Evolutionary conservation across 148 eudicot genomes (phyloP), one percentile per base, ranked within the genome.

Genomic region (Mesembryanthemum crystallinum): DNA sequence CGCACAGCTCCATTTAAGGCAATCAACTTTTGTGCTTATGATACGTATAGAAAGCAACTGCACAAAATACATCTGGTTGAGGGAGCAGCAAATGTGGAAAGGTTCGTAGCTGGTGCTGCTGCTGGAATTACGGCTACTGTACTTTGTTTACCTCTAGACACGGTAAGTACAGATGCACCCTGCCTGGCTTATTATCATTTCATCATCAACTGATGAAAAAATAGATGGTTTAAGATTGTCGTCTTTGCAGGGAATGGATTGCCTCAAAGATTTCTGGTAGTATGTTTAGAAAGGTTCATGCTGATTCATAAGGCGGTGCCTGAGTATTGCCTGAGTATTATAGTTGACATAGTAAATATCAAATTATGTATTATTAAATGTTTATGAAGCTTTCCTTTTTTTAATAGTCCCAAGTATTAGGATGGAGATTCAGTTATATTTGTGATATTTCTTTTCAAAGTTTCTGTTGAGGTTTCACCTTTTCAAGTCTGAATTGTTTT

Each of bases 1-100:
- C 86, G 90, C 28, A 87, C 93, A 39, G 90, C 90, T 79, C 93
- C 90, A 59, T 89, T 87, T 69, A 89, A 87, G 82, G 93, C 93
- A 23, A 77, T 89, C 76, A 87, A 89, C 76, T 86, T 89, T 69
- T 86, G 78, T 82, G 84, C 89, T 77, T 87, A 79, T 82, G 93
- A 89, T 80, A 82, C 83, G 2, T 89, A 89, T 51, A 77, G 93
- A 67, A 89, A 87, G 75, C 90, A 84, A 66, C 78, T 89, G 45
- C 86, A 66, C 67, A 86, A 82, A 74, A 66, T 87, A 35, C 82
- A 78, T 73, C 71, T 79, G 11, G 69, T 79, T 71, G 87, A 83
- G 58, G 89, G 85, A 86, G 78, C 84, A 18, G 64, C 85, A 70
- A 84, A 87, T 74, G 61, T 42, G 65, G 88, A 89, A 83, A 87